Evolutionary conservation across 495 filamentous ascomycete species (phyloP).

Genomic region (Penicillium crystallinum): DNA sequence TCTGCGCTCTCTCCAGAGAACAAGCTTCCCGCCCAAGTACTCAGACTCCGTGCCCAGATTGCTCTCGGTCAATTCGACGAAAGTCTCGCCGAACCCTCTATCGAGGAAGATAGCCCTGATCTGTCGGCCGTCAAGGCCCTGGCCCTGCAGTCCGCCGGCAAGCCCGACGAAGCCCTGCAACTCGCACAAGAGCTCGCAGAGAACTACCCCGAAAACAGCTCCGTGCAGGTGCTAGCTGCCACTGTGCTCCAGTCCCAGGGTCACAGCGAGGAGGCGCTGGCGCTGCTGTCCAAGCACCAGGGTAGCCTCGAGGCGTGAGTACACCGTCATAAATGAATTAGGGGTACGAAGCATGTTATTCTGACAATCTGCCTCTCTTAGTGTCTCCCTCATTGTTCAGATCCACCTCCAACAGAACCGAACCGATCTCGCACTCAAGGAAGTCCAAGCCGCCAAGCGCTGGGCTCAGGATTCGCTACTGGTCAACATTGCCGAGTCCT

Average conservation of each 20-base stretch:
- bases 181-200: conserved; percentile 61
- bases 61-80: conserved; percentile 71
- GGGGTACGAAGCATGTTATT: not conserved
- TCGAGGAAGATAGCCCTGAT: conserved; percentile 61
- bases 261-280: conserved; percentile 76
- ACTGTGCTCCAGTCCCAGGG: conserved; percentile 73
- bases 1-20: conserved; percentile 72
- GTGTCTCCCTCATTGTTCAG: conserved; percentile 74
- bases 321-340: not conserved
- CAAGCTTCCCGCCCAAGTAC: conserved; percentile 67
- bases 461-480: conserved; percentile 95
- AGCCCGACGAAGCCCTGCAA: conserved; percentile 55
- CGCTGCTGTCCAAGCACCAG: conserved; percentile 72
- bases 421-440: conserved; percentile 81
- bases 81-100: conserved; percentile 62
- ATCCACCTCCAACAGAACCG: conserved; percentile 90
- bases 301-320: conserved; percentile 78
- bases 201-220: conserved; percentile 63
- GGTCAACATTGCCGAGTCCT: conserved; percentile 91
- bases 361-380: conserved; percentile 17
- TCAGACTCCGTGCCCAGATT: conserved; percentile 75
- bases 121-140: conserved; percentile 72
- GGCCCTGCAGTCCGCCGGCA: conserved; percentile 60
- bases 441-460: conserved; percentile 80
- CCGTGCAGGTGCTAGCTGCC: conserved; percentile 73